These are phyloP conservation scores for Leishmania braziliensis DNA, from an alignment of 208 protist species.

Conservation along the genomic window DNA sequence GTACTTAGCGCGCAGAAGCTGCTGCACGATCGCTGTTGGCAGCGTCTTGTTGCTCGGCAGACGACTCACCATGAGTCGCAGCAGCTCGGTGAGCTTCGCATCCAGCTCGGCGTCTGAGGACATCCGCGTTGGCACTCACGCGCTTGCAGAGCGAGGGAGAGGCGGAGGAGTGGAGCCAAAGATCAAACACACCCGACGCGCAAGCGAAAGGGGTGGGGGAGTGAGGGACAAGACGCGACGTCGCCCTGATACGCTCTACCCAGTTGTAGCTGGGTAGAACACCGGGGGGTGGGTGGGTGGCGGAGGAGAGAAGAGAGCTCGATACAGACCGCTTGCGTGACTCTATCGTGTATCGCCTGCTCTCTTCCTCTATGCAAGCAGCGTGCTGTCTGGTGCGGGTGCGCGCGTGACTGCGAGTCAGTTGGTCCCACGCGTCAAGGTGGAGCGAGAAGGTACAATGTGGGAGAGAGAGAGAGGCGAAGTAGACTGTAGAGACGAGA, in stretches of 20 bases:
- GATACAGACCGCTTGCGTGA: background rate
- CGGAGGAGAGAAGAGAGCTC: background rate
- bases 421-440: background rate
- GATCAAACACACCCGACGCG: background rate
- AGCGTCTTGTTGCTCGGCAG: constrained; percentile 79
- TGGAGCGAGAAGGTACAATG: background rate
- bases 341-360: background rate
- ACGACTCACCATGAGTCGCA: constrained; percentile 66
- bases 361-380: background rate
- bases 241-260: background rate
- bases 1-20: constrained; percentile 76
- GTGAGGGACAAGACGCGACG: background rate
- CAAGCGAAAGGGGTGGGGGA: background rate
- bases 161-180: background rate
- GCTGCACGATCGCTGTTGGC: constrained; percentile 61
- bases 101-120: constrained; percentile 55
- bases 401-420: background rate
- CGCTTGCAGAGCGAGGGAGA: no score
- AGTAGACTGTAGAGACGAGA: background rate
- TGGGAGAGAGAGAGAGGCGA: background rate
- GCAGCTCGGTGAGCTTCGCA: constrained; percentile 58
- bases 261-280: background rate
- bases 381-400: background rate
- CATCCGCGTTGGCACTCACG: background rate
- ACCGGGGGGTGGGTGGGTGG: background rate